Base-by-base conservation (phyloP, 257 asterid species). In the Osmanthus fragrans region DNA sequence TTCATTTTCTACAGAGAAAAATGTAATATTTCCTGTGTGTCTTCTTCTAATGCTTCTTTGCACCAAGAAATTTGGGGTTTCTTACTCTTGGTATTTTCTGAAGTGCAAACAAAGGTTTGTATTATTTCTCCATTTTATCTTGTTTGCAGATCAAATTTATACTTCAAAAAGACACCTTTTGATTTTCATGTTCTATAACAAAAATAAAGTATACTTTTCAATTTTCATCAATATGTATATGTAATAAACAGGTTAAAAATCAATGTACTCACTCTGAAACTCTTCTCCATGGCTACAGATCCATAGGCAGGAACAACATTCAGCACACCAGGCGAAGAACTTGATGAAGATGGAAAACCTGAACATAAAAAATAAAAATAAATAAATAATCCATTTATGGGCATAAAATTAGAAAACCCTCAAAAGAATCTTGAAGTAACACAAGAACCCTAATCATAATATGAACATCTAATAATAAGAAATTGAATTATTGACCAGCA, bases 201-300 rank as follows among this genome's bases (percentile, higher is more conserved):
- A 47, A 47, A 45, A 47, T 15, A 47, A 47, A 47, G n/a, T 1
- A 4, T 47, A 47, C n/a, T 47, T 47, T 45, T 11, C 49, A 47
- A 19, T 47, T 47, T 45, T 11, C 49, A 11, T 42, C 11, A 42
- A 42, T 42, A 42, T 42, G 16, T 10, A 42, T 42, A 42, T 42
- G 49, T 10, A 42, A 42, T 9, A 58, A 21, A 58, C 15, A 58
- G 23, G 66, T n/a, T 21, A 58, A 58, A 18, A 58, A 58, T 58
- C 13, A 34, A 16, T 73, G 15, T 45, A 73, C 96, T 86, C 68
- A 95, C 99, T 84, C 92, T 79, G 76, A 93, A 90, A 45, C 90
- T 93, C 83, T 81, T 88, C 84, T 93, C 98, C 94, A 93, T 89
- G 45, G 97, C 94, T 68, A 88, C 42, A 49, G 97, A 85, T 78